Evolutionary conservation across 306 rosid species (phyloP), one percentile per base, ranked within the genome.

Genomic region (Fragaria vesca): DNA sequence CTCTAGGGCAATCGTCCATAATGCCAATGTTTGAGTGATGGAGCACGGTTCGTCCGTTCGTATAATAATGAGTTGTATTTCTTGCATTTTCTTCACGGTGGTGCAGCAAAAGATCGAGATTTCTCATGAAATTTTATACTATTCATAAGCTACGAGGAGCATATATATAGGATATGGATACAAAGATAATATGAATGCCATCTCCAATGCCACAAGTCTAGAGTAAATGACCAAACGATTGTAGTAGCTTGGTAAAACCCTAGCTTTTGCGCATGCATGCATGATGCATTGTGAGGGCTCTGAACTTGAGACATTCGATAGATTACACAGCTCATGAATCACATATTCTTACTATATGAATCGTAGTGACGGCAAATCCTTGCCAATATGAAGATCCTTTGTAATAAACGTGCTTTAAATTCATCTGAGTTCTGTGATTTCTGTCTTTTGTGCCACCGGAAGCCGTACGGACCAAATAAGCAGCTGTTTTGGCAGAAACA

Each of bases 401-500:
- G 67, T 34, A 2, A 65, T 65, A 17, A 65, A 36, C 11, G 43
- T 30, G 42, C n/a, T 63, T 15, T 32, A 13, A 28, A 30, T 12
- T 61, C 3, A 61, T 28, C 40, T 13, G 67, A 28, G 4, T 4
- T 26, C 32, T 51, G 70, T 13, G 40, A 28, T 1, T 4, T 26
- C 20, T 51, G 70, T 66, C 46, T 66, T 36, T 16, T 66, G 46
- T 66, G 70, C 70, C 46, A 66, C 28, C 30, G 50, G 50, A 40
- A 66, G 30, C 50, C 30, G 69, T 66, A 40, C 50, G 30, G 21
- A 66, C 50, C 50, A 42, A 67, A 12, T 13, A 42, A 5, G 43
- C 43, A 52, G 34, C 24, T 52, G 48, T 20, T 52, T 73, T 21
- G 67, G 67, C 76, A 73, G 67, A 73, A 73, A 55, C 76, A 73